Evolutionary conservation across 2,329 filamentous ascomycete species (phyloP).

Genomic region (Fusarium euwallaceae): DNA sequence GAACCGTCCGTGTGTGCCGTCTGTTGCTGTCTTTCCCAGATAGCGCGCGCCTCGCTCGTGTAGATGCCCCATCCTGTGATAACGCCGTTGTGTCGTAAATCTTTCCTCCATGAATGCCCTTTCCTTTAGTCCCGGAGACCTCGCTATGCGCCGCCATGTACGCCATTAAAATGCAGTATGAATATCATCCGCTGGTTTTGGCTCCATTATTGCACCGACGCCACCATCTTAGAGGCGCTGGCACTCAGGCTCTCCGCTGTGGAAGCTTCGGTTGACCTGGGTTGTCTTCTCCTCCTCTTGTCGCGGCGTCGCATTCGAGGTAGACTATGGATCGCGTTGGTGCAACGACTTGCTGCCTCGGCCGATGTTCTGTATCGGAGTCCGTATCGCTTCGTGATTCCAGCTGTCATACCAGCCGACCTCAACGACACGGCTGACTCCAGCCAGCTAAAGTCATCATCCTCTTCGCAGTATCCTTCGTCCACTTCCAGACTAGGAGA

Average conservation of each 20-base stretch:
- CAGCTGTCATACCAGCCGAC: constrained; percentile 18
- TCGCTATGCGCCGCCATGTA: constrained; percentile 22
- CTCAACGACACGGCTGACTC: constrained; percentile 27
- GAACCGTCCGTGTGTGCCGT: constrained; percentile 12
- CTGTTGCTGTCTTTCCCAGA: constrained; percentile 13
- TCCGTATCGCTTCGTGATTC: constrained; percentile 40
- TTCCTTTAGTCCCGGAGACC: constrained; percentile 7
- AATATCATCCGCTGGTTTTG: neutral
- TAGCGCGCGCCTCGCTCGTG: constrained; percentile 36
- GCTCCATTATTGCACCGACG: constrained; percentile 9
- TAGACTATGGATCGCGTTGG: constrained; percentile 40
- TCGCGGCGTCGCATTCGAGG: constrained; percentile 47
- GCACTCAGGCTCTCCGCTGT: neutral
- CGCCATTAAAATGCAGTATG: neutral
- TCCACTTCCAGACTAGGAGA: constrained; percentile 44
- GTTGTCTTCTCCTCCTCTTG: constrained; percentile 35
- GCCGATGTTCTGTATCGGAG: constrained; percentile 41
- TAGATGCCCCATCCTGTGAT: constrained; percentile 36
- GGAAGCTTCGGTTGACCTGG: constrained; percentile 17
- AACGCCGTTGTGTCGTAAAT: constrained; percentile 38
- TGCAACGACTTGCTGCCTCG: constrained; percentile 43
- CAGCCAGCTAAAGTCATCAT: constrained; percentile 46
- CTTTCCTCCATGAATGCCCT: constrained; percentile 8
- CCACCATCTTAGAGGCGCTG: constrained; percentile 12
- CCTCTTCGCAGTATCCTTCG: constrained; percentile 46